Evolutionary conservation across 148 eudicot species (phyloP), one percentile per base, ranked within the genome.

Genomic region (Chenopodium berlandieri): DNA sequence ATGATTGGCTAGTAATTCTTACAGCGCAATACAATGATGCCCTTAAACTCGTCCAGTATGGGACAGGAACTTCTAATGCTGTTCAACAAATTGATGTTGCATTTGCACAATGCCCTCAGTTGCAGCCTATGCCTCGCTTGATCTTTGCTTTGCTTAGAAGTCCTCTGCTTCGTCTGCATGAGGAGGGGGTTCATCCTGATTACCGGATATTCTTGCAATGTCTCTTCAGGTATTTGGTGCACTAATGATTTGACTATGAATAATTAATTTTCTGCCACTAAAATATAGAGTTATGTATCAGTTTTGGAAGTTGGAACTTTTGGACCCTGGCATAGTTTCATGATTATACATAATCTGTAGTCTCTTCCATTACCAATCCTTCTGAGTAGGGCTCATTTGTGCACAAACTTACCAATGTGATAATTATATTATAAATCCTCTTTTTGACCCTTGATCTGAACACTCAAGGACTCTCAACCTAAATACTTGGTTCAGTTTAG

Each of bases 121-220:
- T 96, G 82, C 99, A 96, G 86, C 89, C 92, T 71, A 85, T 96
- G 80, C 95, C 99, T 79, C 98, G 98, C 76, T 85, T 96, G 58
- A 89, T 96, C 69, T 96, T 96, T 89, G 99, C 99, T 81, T 86
- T 96, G 89, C 93, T 96, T 81, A 88, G 99, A 78, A 92, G 88
- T 81, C 98, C 97, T 82, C 97, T 96, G 78, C 97, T 96, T 76
- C 99, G 95, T 67, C 85, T 96, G 72, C 99, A 96, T 84, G 99
- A 94, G 88, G 98, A 96, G 87, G 99, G 98, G 60, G 93, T 96
- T 86, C 99, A 96, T 85, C 99, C 99, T 64, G 99, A 96, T 84
- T 91, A 90, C 79, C 91, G 99, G 70, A 96, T 96, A 84, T 94
- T 89, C 85, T 89, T 96, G 82, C 99, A 96, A 85, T 96, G 95